These are phyloP conservation scores for Rubus idaeus DNA, from an alignment of 306 rosid genomes.

Conservation along the genomic window DNA sequence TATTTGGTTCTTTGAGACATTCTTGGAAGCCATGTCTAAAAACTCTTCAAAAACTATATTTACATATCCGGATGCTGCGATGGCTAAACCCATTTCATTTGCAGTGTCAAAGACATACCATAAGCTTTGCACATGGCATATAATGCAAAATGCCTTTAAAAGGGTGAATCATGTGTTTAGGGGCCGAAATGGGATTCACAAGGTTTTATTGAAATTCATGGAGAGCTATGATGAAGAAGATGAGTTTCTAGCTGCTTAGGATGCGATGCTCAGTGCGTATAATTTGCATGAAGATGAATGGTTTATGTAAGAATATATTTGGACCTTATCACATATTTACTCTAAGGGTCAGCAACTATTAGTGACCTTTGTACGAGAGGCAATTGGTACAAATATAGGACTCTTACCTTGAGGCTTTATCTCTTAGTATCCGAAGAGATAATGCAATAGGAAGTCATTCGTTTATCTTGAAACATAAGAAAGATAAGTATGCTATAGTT, in stretches of 20 bases:
- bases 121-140: neutral
- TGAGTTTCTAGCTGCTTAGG: neutral
- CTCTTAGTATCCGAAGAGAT: too few relatives aligned
- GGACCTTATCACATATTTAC: too few relatives aligned
- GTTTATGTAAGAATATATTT: too few relatives aligned
- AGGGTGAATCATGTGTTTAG: neutral
- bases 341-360: too few relatives aligned
- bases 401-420: too few relatives aligned
- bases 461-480: too few relatives aligned
- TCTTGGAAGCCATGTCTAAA: neutral
- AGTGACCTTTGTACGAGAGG: too few relatives aligned
- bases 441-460: too few relatives aligned
- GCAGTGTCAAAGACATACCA: neutral
- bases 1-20: conserved; percentile 1
- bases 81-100: neutral
- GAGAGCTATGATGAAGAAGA: neutral
- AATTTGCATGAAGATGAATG: neutral
- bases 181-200: too few relatives aligned
- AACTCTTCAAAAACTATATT: neutral
- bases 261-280: neutral
- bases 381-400: too few relatives aligned
- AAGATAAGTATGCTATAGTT: too few relatives aligned
- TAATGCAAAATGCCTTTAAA: neutral
- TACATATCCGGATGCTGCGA: neutral
- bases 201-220: too few relatives aligned